Evolutionary conservation across 2,329 filamentous ascomycete genomes (phyloP).

Genomic region (Nigrograna mackinnonii): DNA sequence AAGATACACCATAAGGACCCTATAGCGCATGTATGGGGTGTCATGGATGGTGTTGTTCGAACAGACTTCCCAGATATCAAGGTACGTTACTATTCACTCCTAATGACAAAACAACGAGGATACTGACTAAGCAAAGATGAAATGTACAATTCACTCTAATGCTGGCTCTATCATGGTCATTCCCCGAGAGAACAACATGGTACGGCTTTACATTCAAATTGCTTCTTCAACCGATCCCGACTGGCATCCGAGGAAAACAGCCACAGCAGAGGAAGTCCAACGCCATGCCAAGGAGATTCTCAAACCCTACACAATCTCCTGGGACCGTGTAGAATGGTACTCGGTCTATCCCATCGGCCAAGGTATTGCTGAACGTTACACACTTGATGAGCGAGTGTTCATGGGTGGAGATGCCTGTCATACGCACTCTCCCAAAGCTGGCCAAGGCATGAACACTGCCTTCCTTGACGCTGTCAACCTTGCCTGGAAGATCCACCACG

Average conservation of each 20-base stretch:
- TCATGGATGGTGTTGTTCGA: slow-evolving; percentile 67
- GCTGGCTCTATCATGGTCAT: slow-evolving; percentile 68
- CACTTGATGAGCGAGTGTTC: slow-evolving; percentile 66
- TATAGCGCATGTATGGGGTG: slow-evolving; percentile 67
- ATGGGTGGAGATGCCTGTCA: slow-evolving; percentile 69
- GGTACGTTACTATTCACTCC: slow-evolving; percentile 32
- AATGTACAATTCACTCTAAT: slow-evolving; percentile 70
- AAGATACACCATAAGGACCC: slow-evolving; percentile 66
- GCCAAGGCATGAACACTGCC: slow-evolving; percentile 67
- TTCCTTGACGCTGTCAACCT: slow-evolving; percentile 76
- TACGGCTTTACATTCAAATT: slow-evolving; percentile 62
- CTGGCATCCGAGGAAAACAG: slow-evolving; percentile 64
- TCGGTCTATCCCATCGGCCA: slow-evolving; percentile 69
- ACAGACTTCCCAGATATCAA: slow-evolving; percentile 68
- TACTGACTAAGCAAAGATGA: slow-evolving; percentile 51
- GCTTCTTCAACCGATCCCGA: slow-evolving; percentile 65
- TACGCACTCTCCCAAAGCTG: slow-evolving; percentile 66
- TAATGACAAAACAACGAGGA: background rate
- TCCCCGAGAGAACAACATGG: slow-evolving; percentile 57
- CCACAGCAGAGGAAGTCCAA: slow-evolving; percentile 63
- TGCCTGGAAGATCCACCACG: slow-evolving; percentile 94
- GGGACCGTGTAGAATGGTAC: slow-evolving; percentile 69
- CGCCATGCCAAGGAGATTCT: slow-evolving; percentile 61
- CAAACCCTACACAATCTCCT: slow-evolving; percentile 62
- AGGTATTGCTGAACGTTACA: slow-evolving; percentile 67